Evolutionary conservation across 192 early-diverging fungal genomes (phyloP).

Genomic region (Backusella tarrabulga): DNA sequence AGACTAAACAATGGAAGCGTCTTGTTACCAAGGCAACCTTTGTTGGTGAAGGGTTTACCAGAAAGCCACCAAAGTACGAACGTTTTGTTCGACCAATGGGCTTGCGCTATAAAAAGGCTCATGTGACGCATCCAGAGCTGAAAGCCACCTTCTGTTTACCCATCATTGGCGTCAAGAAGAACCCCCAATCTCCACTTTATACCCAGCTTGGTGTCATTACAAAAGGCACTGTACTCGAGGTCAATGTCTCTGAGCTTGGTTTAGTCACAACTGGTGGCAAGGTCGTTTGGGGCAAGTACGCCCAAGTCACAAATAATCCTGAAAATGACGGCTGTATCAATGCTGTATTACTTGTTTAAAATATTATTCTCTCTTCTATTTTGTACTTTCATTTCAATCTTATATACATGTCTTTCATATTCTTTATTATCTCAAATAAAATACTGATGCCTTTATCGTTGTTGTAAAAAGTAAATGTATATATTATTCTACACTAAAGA

Average conservation of each 20-base stretch:
- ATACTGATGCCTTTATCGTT: background rate
- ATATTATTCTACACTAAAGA: background rate
- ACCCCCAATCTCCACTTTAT: constrained; percentile 93
- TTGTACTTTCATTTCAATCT: background rate
- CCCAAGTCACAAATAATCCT: constrained; percentile 97
- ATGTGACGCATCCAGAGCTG: constrained; percentile 98
- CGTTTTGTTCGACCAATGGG: constrained; percentile 98
- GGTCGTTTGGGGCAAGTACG: constrained; percentile 98
- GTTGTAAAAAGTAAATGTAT: background rate
- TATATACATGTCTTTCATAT: background rate
- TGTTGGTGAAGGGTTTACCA: constrained; percentile 97
- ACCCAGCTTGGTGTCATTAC: constrained; percentile 97
- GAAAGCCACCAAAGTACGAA: constrained; percentile 99
- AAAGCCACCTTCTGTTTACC: constrained; percentile 96
- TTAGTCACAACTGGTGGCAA: constrained; percentile 96
- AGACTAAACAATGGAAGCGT: constrained; percentile 97
- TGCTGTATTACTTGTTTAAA: constrained; percentile 21
- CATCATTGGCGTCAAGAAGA: constrained; percentile 99
- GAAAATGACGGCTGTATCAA: constrained; percentile 19
- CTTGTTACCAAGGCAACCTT: constrained; percentile 99
- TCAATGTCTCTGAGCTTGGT: constrained; percentile 84
- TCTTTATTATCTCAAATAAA: background rate
- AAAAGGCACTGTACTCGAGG: constrained; percentile 97
- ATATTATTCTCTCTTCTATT: background rate
- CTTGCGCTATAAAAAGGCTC: constrained; percentile 96